Evolutionary conservation across 106 monocot genomes (phyloP).

Genomic region (Posidonia australis): DNA sequence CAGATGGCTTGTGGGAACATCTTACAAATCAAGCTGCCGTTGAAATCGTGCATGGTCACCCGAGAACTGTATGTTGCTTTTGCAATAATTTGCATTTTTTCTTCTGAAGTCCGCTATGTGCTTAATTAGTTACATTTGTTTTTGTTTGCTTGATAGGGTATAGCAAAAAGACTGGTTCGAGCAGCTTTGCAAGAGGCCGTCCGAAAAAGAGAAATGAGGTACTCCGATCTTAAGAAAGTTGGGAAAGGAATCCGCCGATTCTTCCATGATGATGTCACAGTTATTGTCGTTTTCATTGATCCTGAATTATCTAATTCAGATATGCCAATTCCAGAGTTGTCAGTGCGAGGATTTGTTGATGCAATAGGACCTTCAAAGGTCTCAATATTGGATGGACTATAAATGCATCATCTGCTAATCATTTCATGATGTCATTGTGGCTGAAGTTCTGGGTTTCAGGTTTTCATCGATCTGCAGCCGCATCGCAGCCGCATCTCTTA

Average conservation of each 20-base stretch:
- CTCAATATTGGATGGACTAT: constrained; percentile 26
- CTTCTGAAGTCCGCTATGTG: not conserved
- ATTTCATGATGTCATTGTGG: not conserved
- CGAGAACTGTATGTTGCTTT: constrained; percentile 44
- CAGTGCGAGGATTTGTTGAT: constrained; percentile 56
- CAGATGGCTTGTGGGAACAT: constrained; percentile 93
- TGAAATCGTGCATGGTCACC: constrained; percentile 57
- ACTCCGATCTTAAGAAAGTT: constrained; percentile 47
- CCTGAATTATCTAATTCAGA: constrained; percentile 17
- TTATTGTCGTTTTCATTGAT: constrained; percentile 59
- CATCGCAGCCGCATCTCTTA: too few relatives aligned
- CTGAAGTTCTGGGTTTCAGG: not conserved
- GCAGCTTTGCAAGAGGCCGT: constrained; percentile 47
- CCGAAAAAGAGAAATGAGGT: constrained; percentile 47
- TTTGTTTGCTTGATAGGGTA: constrained; percentile 25
- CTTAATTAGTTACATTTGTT: not conserved
- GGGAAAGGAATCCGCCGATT: constrained; percentile 52
- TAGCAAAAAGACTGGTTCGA: constrained; percentile 35
- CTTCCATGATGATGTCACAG: constrained; percentile 82
- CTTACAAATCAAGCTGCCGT: constrained; percentile 74
- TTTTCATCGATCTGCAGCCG: not conserved
- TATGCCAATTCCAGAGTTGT: constrained; percentile 30
- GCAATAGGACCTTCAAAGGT: constrained; percentile 29
- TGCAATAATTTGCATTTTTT: not conserved
- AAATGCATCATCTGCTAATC: not conserved